phyloP scores from a whole-genome alignment of 2,329 filamentous ascomycete genomes.

The Fonsecaea pugnacius region DNA sequence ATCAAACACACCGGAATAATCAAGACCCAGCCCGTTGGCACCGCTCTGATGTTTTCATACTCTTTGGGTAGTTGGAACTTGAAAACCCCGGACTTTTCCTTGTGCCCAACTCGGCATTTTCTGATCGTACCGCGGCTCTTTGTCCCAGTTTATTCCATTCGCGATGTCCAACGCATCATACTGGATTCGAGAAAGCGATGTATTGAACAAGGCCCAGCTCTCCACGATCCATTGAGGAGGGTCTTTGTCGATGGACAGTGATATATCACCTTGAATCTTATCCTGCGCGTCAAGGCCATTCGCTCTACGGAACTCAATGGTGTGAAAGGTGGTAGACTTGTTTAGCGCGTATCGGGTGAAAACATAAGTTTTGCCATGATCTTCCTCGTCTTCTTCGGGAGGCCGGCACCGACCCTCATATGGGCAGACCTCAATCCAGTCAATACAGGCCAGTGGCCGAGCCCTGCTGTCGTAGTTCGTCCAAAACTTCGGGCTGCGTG shows the following conservation, averaged over 20 bases:
- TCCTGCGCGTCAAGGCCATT: conserved; percentile 6
- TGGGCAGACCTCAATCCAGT: conserved; percentile 19
- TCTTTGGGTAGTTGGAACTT: conserved; percentile 11
- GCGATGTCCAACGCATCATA: conserved; percentile 22
- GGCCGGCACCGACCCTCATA: not conserved
- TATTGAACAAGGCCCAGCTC: conserved; percentile 12
- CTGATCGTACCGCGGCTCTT: not conserved
- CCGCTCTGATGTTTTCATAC: conserved; percentile 12
- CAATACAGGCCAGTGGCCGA: conserved; percentile 20
- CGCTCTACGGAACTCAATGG: conserved; percentile 11
- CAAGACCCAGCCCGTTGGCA: not conserved
- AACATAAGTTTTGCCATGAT: not conserved
- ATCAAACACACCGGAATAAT: too few relatives aligned
- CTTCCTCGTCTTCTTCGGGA: conserved; percentile 1
- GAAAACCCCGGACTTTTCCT: conserved; percentile 10
- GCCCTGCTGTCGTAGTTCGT: not conserved
- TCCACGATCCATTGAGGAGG: conserved; percentile 22
- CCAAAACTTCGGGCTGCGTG: not conserved
- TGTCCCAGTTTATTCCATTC: conserved; percentile 3
- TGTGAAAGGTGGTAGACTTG: not conserved
- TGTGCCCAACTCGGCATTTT: conserved; percentile 4
- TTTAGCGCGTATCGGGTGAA: conserved; percentile 12
- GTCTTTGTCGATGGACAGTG: not conserved
- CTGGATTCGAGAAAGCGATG: conserved; percentile 20
- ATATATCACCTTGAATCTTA: conserved; percentile 1